Evolutionary conservation across 139 green algal species (phyloP).

Genomic region (Trebouxia sp.): DNA sequence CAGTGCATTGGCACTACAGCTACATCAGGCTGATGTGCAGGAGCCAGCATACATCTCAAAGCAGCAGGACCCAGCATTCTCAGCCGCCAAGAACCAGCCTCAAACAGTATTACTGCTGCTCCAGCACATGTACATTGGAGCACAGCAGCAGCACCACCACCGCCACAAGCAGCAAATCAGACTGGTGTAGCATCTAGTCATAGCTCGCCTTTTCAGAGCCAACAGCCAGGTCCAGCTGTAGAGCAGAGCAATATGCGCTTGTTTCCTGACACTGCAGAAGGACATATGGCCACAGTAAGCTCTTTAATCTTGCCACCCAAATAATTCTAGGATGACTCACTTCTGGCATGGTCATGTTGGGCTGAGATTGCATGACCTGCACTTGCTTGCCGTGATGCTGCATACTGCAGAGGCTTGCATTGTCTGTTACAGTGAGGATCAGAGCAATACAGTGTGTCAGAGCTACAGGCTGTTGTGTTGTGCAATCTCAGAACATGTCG

Average conservation of each 20-base stretch:
- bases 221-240: neutral
- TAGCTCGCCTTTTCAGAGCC: neutral
- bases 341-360: no score
- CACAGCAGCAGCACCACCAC: neutral
- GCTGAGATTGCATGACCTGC: neutral
- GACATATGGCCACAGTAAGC: neutral
- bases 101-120: neutral
- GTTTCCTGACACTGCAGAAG: conserved; percentile 3
- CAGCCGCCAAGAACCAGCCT: neutral
- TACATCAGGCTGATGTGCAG: no score
- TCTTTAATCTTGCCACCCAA: no score
- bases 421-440: no score
- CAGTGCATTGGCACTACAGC: no score
- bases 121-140: neutral
- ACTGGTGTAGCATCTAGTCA: neutral
- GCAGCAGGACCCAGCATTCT: neutral
- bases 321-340: no score
- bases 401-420: neutral
- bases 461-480: no score
- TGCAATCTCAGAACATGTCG: no score
- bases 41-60: neutral
- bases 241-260: neutral
- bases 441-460: no score
- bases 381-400: no score
- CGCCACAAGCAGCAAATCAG: no score